Percentiles rank a stretch among this genome's conserved stretches.
Conservation (phyloP, 352 stramenopile genomes). For the Globisporangium heterothallicum region DNA sequence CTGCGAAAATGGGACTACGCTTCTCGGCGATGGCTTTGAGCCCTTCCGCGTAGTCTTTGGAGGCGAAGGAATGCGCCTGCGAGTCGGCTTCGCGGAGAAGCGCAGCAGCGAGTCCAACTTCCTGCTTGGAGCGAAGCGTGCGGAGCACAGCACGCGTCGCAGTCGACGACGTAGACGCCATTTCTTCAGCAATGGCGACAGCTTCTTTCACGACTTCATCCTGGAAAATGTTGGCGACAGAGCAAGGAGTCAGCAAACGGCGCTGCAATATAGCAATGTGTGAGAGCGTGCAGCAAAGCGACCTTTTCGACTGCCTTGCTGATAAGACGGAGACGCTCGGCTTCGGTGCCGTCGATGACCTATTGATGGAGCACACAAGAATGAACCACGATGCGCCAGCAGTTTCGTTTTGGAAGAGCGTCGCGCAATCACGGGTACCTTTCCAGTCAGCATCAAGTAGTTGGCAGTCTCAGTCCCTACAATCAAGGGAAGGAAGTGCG, state of each 20-base stretch:
- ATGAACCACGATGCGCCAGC: no score
- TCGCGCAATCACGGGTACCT: constrained; percentile 17
- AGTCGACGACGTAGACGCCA: constrained; percentile 56
- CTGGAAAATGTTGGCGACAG: no score
- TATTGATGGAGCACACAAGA: not conserved
- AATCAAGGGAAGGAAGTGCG: constrained; percentile 71
- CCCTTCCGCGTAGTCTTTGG: constrained; percentile 72
- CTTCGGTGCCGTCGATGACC: constrained; percentile 62
- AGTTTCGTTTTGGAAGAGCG: not conserved
- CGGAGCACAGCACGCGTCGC: constrained; percentile 62
- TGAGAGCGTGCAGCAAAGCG: not conserved
- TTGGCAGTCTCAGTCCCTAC: constrained; percentile 56
- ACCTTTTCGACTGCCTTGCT: constrained; percentile 38
- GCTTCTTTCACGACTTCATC: constrained; percentile 45
- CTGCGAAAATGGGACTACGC: constrained; percentile 49
- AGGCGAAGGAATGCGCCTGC: constrained; percentile 78
- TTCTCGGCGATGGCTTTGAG: constrained; percentile 70
- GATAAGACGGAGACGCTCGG: constrained; percentile 43
- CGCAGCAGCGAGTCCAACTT: constrained; percentile 56
- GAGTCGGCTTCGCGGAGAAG: constrained; percentile 72
- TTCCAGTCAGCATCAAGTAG: constrained; percentile 72
- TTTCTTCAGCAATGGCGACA: constrained; percentile 44
- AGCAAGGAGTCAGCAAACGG: not conserved
- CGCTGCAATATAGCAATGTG: not conserved
- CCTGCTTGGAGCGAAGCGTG: constrained; percentile 57